phyloP scores from a whole-genome alignment of 164 flowering plant species.

The grape (Vitis vinifera) region DNA sequence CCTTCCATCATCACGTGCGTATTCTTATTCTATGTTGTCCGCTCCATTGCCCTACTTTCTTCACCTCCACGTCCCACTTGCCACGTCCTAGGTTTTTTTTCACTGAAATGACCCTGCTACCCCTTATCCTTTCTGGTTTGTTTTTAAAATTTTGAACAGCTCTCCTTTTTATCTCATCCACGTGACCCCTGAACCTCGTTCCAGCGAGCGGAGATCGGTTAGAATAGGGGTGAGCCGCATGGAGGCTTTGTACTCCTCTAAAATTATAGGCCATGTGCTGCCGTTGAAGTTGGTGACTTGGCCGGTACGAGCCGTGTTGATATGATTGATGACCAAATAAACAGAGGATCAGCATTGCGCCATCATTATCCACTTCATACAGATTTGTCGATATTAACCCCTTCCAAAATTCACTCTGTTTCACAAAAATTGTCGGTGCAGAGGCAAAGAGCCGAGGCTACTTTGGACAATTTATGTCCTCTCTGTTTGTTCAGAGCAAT shows the following conservation, averaged over 20 bases:
- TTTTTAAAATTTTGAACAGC: slow-evolving; percentile 2
- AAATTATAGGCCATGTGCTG: no score
- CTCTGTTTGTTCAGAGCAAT: not conserved
- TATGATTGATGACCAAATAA: not conserved
- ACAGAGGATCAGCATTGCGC: not conserved
- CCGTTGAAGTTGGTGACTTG: no score
- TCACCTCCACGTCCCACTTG: no score
- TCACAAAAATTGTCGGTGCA: slow-evolving; percentile 17
- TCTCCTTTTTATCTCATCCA: not conserved
- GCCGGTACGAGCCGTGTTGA: no score
- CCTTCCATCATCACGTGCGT: slow-evolving; percentile 13
- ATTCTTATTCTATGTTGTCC: no score
- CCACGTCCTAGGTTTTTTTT: not conserved
- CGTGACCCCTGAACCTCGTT: no score
- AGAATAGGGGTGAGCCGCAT: no score
- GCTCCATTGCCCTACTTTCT: no score
- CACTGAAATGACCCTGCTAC: not conserved
- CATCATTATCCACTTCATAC: not conserved
- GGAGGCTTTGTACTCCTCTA: no score
- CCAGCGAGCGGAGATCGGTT: no score
- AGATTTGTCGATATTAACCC: not conserved
- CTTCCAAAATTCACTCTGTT: not conserved
- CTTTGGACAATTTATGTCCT: slow-evolving; percentile 5
- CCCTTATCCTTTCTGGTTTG: slow-evolving; percentile 12
- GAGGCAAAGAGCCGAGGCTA: not conserved